A percentile compares a stretch with the other conserved stretches of the same genome.
phyloP scores from a whole-genome alignment of 2,329 filamentous ascomycete species.

The Colletotrichum liriopes region DNA sequence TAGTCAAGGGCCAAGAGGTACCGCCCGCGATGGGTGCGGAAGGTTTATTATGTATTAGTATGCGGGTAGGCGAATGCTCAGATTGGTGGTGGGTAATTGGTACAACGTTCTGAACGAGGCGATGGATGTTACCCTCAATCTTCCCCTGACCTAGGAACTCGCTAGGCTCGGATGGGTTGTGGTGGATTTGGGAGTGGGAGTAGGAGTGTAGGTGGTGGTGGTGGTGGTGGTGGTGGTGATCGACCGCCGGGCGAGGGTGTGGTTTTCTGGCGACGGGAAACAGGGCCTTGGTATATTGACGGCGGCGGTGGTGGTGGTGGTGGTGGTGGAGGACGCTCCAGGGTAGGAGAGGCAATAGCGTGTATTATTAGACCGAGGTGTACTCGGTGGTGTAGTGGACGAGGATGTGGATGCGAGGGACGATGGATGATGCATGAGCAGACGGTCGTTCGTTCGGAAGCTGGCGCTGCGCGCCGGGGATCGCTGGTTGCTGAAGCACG shows the following conservation, averaged over 20 bases:
- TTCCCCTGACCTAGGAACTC: constrained; percentile 35
- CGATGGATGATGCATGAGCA: background rate
- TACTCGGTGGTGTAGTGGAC: background rate
- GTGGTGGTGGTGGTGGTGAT: constrained; percentile 15
- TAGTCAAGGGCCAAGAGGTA: constrained; percentile 17
- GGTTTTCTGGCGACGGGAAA: background rate
- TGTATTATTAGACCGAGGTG: background rate
- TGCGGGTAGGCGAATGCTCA: background rate
- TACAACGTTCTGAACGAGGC: constrained; percentile 18
- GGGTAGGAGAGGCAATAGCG: background rate
- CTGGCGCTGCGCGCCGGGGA: background rate
- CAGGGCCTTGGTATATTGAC: background rate
- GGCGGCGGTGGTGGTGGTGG: background rate
- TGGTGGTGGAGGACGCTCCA: background rate
- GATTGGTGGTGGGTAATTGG: background rate
- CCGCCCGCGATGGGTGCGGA: constrained; percentile 22
- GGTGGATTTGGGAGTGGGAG: background rate
- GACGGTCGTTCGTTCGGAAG: background rate
- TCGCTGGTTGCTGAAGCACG: constrained; percentile 24
- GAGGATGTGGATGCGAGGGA: background rate
- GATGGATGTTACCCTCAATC: constrained; percentile 36
- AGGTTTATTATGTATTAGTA: constrained; percentile 34
- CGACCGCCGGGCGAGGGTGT: constrained; percentile 3
- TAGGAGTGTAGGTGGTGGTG: background rate
- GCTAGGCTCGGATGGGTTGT: background rate